phyloP scores from a whole-genome alignment of 306 rosid species.

The Castanea crenata region DNA sequence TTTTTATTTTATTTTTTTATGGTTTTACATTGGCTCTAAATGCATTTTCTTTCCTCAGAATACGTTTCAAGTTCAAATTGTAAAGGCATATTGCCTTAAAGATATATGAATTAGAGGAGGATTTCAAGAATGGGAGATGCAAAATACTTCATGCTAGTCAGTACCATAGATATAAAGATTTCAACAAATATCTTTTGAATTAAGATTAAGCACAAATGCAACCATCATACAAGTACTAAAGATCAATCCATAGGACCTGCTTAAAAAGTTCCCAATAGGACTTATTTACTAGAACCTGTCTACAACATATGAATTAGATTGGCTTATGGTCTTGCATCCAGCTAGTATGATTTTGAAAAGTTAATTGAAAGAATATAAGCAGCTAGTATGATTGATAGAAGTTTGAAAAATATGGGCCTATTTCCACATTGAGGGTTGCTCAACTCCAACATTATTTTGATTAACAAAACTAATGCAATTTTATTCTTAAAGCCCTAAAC shows the following conservation, averaged over 20 bases:
- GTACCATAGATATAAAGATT: neutral
- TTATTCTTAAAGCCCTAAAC: neutral
- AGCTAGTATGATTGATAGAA: neutral
- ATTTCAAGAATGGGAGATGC: neutral
- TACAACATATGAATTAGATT: neutral
- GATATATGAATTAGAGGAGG: neutral
- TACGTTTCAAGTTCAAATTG: neutral
- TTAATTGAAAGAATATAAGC: neutral
- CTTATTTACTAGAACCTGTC: neutral
- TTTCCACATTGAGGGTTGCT: neutral
- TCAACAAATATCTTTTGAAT: neutral
- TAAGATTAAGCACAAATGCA: neutral
- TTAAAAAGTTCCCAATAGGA: neutral
- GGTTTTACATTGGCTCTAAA: neutral
- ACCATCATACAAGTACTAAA: neutral
- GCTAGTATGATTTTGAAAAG: neutral
- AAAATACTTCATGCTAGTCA: neutral
- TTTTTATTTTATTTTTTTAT: neutral
- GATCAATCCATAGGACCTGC: neutral
- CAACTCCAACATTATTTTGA: neutral
- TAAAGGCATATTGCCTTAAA: neutral
- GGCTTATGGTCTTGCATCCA: conserved; percentile 1
- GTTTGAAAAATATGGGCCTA: neutral
- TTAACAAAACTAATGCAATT: neutral
- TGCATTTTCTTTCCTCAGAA: neutral